Base-by-base conservation (phyloP, 371 early-diverging fungal species). In the Batrachochytrium dendrobatidis region DNA sequence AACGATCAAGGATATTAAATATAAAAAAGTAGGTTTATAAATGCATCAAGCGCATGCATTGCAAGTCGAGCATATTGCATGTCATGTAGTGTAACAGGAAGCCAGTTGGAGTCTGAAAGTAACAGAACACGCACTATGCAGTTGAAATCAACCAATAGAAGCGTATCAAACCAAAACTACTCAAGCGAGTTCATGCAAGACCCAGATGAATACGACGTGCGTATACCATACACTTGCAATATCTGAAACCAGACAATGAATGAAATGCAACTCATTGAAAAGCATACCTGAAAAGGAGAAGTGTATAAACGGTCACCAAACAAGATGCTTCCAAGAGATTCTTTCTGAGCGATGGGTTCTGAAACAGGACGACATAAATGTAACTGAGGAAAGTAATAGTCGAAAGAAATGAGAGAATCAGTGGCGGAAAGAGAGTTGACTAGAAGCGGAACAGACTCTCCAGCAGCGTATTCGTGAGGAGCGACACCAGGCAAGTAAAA, bases 401-500 rank as follows among this genome's bases (percentile, higher is more conserved):
- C 92, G 68, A 85, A 94, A 3, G 94, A 85, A 43, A 93, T 29
- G 70, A 51, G 87, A 82, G 0, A 66, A 24, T 59, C 85, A 17
- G 73, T 65, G 1, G 93, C 92, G 10, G 89, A 82, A 34, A 94
- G 74, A 20, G 91, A 81, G 64, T 94, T 94, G 32, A 94, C 94
- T 63, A 76, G 77, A 24, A 95, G 69, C 5, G 81, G 79, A 12
- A 94, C 92, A 34, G 60, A 59, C 35, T 78, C 83, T 18, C 79
- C 82, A 17, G 63, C 33, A 29, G 67, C 62, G 69, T 91, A 94
- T 66, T 93, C 89, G 44, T 77, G 75, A 17, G 95, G 94, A 5
- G 91, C 91, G 33, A 94, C 86, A 44, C 94, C 95, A 1, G 95
- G 95, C 20, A 94, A 72, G 62, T 94, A 94, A 68, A 94, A 90